A percentile compares a stretch with the other conserved stretches of the same genome.
phyloP scores from a whole-genome alignment of 768 basidiomycete genomes.

The Suillus lakei region DNA sequence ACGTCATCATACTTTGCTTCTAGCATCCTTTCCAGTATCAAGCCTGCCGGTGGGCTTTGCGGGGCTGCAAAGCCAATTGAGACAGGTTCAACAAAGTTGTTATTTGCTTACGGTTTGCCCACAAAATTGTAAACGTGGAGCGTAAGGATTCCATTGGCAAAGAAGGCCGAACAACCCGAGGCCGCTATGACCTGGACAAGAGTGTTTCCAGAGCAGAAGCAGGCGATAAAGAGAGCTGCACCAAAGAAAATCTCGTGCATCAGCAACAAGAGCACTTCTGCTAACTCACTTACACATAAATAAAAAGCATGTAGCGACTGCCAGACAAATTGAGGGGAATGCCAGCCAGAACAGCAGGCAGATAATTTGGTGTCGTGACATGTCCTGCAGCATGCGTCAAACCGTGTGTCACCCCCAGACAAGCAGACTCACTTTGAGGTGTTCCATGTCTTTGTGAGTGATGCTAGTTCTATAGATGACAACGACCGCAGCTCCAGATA shows the following conservation, averaged over 20 bases:
- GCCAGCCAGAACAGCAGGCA: constrained; percentile 1
- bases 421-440: neutral
- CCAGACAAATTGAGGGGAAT: neutral
- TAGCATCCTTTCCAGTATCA: too few relatives aligned
- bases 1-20: neutral
- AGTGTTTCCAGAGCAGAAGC: neutral
- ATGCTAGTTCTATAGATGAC: neutral
- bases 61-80: neutral
- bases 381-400: neutral
- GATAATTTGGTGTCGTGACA: neutral
- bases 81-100: neutral
- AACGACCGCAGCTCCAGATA: constrained; percentile 4
- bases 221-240: constrained; percentile 1
- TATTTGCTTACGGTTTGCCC: neutral
- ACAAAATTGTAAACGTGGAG: neutral
- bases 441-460: neutral
- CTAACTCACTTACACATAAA: neutral
- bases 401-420: neutral
- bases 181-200: neutral
- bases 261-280: neutral
- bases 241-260: neutral
- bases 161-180: neutral
- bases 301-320: neutral
- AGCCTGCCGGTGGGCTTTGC: too few relatives aligned
- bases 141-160: neutral